A percentile compares a stretch with the other conserved stretches of the same genome.
These are phyloP conservation scores for Emericellopsis cladophorae DNA, from an alignment of 2,329 filamentous ascomycete species.

Conservation along the genomic window DNA sequence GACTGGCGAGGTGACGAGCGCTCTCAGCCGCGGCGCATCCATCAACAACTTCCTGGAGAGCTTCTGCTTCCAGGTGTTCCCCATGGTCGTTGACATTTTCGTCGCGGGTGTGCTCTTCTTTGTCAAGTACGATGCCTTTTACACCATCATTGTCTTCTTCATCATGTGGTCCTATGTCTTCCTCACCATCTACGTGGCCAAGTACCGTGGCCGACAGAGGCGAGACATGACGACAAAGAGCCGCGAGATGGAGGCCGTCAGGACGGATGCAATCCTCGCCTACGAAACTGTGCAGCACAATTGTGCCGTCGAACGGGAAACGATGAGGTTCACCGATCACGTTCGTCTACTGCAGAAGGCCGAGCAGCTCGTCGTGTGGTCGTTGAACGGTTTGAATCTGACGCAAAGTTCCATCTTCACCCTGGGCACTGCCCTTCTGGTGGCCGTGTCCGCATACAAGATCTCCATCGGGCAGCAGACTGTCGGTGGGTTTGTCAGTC, in stretches of 20 bases:
- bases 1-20: conserved; percentile 93
- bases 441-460: conserved; percentile 66
- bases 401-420: conserved; percentile 73
- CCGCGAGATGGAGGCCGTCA: conserved; percentile 90
- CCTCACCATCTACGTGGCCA: conserved; percentile 89
- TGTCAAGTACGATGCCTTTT: conserved; percentile 47
- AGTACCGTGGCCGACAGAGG: conserved; percentile 80
- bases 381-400: conserved; percentile 69
- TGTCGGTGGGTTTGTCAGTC: conserved; percentile 59
- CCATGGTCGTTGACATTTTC: conserved; percentile 83
- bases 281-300: conserved; percentile 94
- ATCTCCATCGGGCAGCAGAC: conserved; percentile 52
- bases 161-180: conserved; percentile 95
- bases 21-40: conserved; percentile 86
- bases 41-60: conserved; percentile 97
- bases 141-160: conserved; percentile 77
- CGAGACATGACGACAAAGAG: conserved; percentile 91
- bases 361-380: conserved; percentile 65
- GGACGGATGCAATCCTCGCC: conserved; percentile 95
- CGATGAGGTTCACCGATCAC: conserved; percentile 56
- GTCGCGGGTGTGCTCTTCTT: conserved; percentile 77
- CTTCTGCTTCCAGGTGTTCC: conserved; percentile 88
- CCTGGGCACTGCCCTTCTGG: conserved; percentile 57
- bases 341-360: conserved; percentile 60
- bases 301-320: conserved; percentile 73